Evolutionary conservation across 352 stramenopile species (phyloP).

Genomic region (Elongisporangium senticosum): DNA sequence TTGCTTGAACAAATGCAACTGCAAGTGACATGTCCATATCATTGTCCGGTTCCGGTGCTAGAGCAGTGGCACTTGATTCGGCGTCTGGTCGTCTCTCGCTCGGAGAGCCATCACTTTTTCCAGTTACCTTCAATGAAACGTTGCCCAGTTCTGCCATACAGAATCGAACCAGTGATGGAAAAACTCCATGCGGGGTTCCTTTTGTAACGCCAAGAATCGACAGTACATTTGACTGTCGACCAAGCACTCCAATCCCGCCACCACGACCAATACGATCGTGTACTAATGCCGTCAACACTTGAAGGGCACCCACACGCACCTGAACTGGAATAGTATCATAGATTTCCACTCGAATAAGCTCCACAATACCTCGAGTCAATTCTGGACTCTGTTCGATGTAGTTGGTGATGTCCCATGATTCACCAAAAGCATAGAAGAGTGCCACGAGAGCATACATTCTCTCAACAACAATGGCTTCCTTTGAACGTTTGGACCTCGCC

Average conservation of each 20-base stretch:
- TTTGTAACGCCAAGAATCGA: slow-evolving; percentile 72
- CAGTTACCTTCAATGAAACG: slow-evolving; percentile 12
- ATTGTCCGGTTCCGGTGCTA: slow-evolving; percentile 36
- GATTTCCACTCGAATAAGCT: slow-evolving; percentile 71
- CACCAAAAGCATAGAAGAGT: slow-evolving; percentile 74
- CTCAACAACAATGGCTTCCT: slow-evolving; percentile 61
- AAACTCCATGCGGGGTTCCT: slow-evolving; percentile 69
- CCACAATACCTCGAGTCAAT: slow-evolving; percentile 61
- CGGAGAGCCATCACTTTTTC: not conserved
- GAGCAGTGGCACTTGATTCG: slow-evolving; percentile 6
- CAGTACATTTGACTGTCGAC: slow-evolving; percentile 77
- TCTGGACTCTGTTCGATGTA: slow-evolving; percentile 78
- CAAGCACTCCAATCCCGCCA: slow-evolving; percentile 60
- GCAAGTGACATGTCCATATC: slow-evolving; percentile 88
- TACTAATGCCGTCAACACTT: slow-evolving; percentile 76
- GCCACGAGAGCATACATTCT: slow-evolving; percentile 59
- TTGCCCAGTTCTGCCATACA: slow-evolving; percentile 67
- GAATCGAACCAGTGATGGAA: slow-evolving; percentile 77
- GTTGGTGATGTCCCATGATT: slow-evolving; percentile 68
- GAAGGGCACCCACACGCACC: slow-evolving; percentile 52
- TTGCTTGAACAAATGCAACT: slow-evolving; percentile 85
- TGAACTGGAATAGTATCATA: slow-evolving; percentile 49
- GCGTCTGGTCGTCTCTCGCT: not conserved
- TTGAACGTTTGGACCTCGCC: slow-evolving; percentile 18
- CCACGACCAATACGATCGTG: slow-evolving; percentile 65